phyloP scores from a whole-genome alignment of 2,329 filamentous ascomycete genomes.

The Cercospora nicotianae region DNA sequence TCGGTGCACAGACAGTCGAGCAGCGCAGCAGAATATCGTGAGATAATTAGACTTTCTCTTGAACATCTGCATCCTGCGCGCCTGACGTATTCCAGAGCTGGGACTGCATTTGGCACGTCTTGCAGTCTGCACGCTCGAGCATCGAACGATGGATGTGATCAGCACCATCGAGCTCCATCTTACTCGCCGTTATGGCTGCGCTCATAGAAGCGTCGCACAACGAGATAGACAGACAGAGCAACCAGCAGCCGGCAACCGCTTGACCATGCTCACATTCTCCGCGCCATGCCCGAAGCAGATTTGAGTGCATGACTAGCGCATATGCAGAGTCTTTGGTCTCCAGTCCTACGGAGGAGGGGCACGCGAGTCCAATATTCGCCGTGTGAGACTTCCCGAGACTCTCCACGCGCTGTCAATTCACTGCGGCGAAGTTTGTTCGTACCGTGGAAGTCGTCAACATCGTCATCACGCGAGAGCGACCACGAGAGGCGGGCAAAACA shows the following conservation, averaged over 20 bases:
- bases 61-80: not conserved
- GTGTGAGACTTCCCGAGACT: not conserved
- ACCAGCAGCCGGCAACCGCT: not conserved
- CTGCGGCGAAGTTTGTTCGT: not conserved
- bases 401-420: not conserved
- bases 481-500: not conserved
- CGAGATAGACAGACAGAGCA: not conserved
- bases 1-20: not conserved
- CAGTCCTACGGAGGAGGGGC: not conserved
- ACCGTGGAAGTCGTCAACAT: not conserved
- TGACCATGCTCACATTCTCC: not conserved
- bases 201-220: not conserved
- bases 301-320: constrained; percentile 5
- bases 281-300: constrained; percentile 1
- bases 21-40: not conserved
- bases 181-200: not conserved
- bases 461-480: not conserved
- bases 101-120: not conserved
- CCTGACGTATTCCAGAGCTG: not conserved
- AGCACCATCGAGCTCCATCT: not conserved
- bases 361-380: not conserved
- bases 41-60: not conserved
- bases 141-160: not conserved
- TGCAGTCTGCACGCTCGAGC: not conserved
- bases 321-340: not conserved